Evolutionary conservation across 768 basidiomycete genomes (phyloP).

Genomic region (Mycena olivaceomarginata): DNA sequence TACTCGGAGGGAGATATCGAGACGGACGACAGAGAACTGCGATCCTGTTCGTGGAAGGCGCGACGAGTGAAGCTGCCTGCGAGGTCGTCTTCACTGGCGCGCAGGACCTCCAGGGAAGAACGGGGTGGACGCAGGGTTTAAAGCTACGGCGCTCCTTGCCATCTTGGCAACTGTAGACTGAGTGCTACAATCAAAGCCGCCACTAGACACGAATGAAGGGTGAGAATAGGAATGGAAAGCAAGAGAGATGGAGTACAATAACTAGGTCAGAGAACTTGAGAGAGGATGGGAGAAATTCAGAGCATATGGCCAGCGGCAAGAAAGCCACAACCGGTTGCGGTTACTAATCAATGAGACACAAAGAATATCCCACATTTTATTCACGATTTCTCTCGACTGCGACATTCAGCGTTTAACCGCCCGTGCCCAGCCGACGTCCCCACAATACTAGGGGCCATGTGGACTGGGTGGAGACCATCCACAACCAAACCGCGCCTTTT

Average conservation of each 20-base stretch:
- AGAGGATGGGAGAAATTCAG: slow-evolving; percentile 9
- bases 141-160: slow-evolving; percentile 81
- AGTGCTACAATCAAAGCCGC: slow-evolving; percentile 43
- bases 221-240: slow-evolving; percentile 24
- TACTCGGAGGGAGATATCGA: slow-evolving; percentile 80
- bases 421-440: not conserved
- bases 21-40: slow-evolving; percentile 72
- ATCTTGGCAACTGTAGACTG: slow-evolving; percentile 63
- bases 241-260: slow-evolving; percentile 27
- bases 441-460: not conserved
- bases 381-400: not conserved
- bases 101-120: slow-evolving; percentile 86
- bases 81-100: slow-evolving; percentile 74
- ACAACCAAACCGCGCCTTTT: not conserved
- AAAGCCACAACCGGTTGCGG: not conserved
- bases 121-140: slow-evolving; percentile 89
- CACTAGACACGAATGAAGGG: slow-evolving; percentile 22
- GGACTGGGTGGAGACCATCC: not conserved
- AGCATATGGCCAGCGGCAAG: slow-evolving; percentile 1
- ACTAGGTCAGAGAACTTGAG: not conserved
- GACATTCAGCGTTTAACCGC: too few species aligned
- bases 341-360: not conserved
- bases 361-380: not conserved
- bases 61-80: slow-evolving; percentile 65
- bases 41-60: slow-evolving; percentile 67